A percentile compares a stretch with the other conserved stretches of the same genome.
Evolutionary conservation across 371 early-diverging fungal species (phyloP).

Genomic region (Gilbertella persicaria): DNA sequence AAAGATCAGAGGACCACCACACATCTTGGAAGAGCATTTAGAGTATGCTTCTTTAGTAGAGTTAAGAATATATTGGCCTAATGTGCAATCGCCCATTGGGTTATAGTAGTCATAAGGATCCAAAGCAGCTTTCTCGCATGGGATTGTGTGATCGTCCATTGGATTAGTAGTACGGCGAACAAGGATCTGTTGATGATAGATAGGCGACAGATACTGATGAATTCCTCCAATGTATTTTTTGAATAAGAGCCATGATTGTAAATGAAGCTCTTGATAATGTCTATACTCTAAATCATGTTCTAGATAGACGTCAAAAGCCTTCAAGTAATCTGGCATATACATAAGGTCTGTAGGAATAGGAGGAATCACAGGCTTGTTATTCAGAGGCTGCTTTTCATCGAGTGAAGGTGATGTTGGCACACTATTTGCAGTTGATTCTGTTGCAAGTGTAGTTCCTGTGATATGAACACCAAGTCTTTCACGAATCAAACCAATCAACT

Average conservation of each 20-base stretch:
- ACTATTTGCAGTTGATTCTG: neutral
- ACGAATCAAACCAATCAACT: slow-evolving; percentile 28
- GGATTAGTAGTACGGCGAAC: slow-evolving; percentile 43
- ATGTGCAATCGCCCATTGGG: slow-evolving; percentile 73
- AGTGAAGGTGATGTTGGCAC: neutral
- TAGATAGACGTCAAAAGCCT: slow-evolving; percentile 30
- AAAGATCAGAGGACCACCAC: slow-evolving; percentile 68
- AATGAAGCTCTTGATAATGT: slow-evolving; percentile 54
- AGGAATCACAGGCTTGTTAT: slow-evolving; percentile 8
- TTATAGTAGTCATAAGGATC: slow-evolving; percentile 82
- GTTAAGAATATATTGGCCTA: slow-evolving; percentile 87
- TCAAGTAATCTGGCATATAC: slow-evolving; percentile 28
- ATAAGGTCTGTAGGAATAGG: slow-evolving; percentile 24
- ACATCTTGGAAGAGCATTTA: slow-evolving; percentile 69
- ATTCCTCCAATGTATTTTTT: slow-evolving; percentile 55
- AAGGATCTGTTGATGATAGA: slow-evolving; percentile 67
- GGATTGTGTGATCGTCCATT: slow-evolving; percentile 43
- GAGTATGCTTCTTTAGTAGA: slow-evolving; percentile 69
- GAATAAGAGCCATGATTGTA: slow-evolving; percentile 51
- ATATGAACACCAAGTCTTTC: slow-evolving; percentile 13
- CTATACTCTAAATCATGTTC: slow-evolving; percentile 48
- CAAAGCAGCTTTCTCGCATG: slow-evolving; percentile 75
- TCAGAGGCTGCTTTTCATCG: slow-evolving; percentile 2
- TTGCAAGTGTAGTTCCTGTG: slow-evolving; percentile 9
- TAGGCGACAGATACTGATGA: slow-evolving; percentile 60